A percentile compares a stretch with the other conserved stretches of the same genome.
Conservation (phyloP, 225 moss, liverwort and hornwort species). For the Bryum argenteum region DNA sequence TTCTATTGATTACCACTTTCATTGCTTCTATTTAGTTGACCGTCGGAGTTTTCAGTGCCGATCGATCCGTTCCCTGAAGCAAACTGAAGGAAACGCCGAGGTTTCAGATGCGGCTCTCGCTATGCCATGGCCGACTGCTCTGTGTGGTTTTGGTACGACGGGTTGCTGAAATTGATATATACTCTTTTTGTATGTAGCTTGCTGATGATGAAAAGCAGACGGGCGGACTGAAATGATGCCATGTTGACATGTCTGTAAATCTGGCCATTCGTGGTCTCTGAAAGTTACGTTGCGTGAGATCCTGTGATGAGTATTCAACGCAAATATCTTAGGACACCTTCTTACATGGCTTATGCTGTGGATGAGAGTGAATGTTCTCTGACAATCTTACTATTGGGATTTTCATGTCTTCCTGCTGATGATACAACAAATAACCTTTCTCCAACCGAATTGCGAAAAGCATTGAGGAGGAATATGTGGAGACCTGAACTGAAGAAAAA, state of each 20-base stretch:
- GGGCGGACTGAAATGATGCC: constrained; percentile 67
- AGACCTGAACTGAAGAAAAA: constrained; percentile 30
- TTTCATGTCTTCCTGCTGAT: constrained; percentile 19
- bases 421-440: constrained; percentile 36
- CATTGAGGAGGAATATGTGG: constrained; percentile 34
- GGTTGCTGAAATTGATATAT: constrained; percentile 24
- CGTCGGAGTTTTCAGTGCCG: constrained; percentile 30
- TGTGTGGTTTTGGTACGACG: constrained; percentile 34
- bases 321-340: constrained; percentile 46
- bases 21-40: constrained; percentile 50
- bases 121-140: constrained; percentile 29
- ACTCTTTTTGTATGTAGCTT: constrained; percentile 7
- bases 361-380: constrained; percentile 42
- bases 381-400: rapidly evolving
- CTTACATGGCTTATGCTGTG: constrained; percentile 24
- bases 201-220: constrained; percentile 51
- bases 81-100: constrained; percentile 39
- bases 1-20: too few species aligned
- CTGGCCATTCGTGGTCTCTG: constrained; percentile 27
- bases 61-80: constrained; percentile 53
- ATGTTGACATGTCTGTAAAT: constrained; percentile 51
- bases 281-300: constrained; percentile 3
- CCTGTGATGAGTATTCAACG: constrained; percentile 23
- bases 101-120: constrained; percentile 27
- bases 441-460: constrained; percentile 34